A percentile compares a stretch with the other conserved stretches of the same genome.
These are phyloP conservation scores for Nakaseomyces delphensis DNA, from an alignment of 1,139 yeast genomes.

Conservation along the genomic window DNA sequence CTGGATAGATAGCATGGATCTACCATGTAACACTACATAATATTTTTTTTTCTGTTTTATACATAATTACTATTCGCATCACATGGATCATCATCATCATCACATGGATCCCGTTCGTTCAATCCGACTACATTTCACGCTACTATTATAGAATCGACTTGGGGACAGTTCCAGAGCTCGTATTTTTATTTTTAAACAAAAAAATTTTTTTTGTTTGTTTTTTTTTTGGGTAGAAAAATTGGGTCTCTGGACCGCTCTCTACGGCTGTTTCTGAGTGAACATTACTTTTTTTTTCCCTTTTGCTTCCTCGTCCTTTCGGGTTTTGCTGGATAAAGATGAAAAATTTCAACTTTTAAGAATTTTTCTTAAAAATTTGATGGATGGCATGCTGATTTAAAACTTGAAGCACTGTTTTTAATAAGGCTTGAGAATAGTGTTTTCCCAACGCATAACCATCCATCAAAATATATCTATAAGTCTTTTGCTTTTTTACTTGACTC, in stretches of 20 bases:
- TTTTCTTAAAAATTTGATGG: no score
- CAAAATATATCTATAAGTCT: no score
- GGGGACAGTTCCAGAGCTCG: no score
- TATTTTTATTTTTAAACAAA: no score
- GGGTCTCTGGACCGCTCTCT: not conserved
- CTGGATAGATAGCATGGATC: constrained; percentile 16
- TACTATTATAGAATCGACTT: no score
- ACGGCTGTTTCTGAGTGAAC: not conserved
- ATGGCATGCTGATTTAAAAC: no score
- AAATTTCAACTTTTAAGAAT: no score
- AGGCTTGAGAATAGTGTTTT: no score
- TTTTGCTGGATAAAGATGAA: no score
- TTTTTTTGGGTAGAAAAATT: not conserved
- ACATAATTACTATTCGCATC: not conserved
- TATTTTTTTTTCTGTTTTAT: not conserved
- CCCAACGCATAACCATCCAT: no score
- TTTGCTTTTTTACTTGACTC: no score
- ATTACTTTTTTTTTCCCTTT: not conserved
- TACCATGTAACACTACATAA: not conserved
- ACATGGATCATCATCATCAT: not conserved
- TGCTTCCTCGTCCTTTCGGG: not conserved
- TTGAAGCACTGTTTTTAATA: no score
- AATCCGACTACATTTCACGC: not conserved
- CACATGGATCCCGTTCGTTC: not conserved
- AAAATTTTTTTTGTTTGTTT: not conserved